Evolutionary conservation across 2,329 filamentous ascomycete species (phyloP).

Genomic region (Botrytis squamosa): DNA sequence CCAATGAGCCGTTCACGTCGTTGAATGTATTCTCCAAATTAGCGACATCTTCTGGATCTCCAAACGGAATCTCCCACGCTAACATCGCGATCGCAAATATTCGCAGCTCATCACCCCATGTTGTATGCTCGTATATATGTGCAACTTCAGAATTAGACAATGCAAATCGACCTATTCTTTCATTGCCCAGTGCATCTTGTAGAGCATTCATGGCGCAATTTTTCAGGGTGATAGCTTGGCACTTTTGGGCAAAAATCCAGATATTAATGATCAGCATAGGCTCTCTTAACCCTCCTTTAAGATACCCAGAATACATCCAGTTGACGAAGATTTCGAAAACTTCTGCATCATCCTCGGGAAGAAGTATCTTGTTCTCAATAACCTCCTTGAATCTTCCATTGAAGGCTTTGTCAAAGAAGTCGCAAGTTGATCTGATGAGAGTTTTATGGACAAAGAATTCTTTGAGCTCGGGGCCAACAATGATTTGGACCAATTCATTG

Average conservation of each 20-base stretch:
- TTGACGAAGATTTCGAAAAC: not conserved
- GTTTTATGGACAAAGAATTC: not conserved
- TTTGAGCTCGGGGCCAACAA: not conserved
- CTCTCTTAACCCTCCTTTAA: not conserved
- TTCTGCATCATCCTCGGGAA: not conserved
- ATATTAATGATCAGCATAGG: not conserved
- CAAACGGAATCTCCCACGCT: not conserved
- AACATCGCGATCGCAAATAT: not conserved
- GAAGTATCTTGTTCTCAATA: not conserved
- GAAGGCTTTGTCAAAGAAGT: not conserved
- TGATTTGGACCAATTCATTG: not conserved
- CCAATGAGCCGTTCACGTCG: not conserved
- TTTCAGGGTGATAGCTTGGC: not conserved
- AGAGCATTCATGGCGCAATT: not conserved
- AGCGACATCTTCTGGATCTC: not conserved
- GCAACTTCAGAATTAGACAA: not conserved
- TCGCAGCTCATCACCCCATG: not conserved
- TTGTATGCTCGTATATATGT: not conserved
- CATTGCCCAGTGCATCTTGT: not conserved
- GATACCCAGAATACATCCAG: not conserved
- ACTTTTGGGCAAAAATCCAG: not conserved
- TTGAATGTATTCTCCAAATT: not conserved
- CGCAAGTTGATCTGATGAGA: not conserved
- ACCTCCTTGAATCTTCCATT: not conserved
- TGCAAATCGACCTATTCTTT: not conserved